Evolutionary conservation across 169 alveolate species (phyloP).

Genomic region (Hammondia hammondi): DNA sequence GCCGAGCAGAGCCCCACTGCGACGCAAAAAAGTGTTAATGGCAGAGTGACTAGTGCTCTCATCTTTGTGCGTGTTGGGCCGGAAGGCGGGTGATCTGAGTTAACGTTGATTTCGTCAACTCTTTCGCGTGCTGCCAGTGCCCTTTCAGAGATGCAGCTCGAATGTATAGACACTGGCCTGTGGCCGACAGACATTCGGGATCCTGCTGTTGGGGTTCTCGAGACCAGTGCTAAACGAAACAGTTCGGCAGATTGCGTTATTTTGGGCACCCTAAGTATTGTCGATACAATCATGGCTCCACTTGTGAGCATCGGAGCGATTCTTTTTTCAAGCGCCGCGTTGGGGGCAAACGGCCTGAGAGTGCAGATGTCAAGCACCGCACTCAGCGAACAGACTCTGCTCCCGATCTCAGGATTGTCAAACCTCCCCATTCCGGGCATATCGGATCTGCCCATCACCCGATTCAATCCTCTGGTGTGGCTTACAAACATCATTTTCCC

Average conservation of each 20-base stretch:
- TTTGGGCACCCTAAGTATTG: too few species aligned
- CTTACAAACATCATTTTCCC: slow-evolving; percentile 52
- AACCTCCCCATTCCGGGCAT: neutral
- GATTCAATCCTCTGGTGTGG: slow-evolving; percentile 43
- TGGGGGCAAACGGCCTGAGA: neutral
- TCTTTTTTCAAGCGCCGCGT: neutral
- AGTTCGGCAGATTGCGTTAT: too few species aligned
- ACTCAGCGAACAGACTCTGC: neutral
- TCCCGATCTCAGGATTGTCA: neutral
- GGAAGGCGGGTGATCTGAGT: too few species aligned
- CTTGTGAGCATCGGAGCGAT: neutral
- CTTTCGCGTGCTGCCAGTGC: neutral
- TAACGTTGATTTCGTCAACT: neutral
- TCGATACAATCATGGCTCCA: neutral
- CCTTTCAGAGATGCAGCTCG: neutral
- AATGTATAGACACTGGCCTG: neutral
- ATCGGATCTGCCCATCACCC: neutral
- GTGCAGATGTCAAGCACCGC: neutral
- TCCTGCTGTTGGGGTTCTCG: neutral
- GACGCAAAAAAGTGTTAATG: neutral
- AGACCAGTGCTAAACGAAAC: too few species aligned
- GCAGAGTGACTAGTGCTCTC: neutral
- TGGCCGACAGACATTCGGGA: neutral
- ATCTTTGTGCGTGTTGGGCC: neutral
- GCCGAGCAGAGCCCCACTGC: neutral